Evolutionary conservation across 2,329 filamentous ascomycete genomes (phyloP).

Genomic region (Gnomoniopsis sp.): DNA sequence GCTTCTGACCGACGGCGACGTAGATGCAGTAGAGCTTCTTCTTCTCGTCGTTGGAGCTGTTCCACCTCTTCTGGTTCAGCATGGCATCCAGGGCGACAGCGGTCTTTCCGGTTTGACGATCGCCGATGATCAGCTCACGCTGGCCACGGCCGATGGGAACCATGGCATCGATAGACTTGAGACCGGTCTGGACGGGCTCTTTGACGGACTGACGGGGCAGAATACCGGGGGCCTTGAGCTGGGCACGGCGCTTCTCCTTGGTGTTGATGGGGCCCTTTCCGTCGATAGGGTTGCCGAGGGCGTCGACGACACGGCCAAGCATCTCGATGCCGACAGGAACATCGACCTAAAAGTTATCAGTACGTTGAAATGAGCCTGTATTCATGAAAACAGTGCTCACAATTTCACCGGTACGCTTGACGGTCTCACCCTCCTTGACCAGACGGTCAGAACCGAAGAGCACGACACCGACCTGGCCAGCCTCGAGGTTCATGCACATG

Average conservation of each 20-base stretch:
- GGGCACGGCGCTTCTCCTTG: slow-evolving; percentile 89
- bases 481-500: slow-evolving; percentile 99
- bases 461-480: slow-evolving; percentile 99
- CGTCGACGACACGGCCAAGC: slow-evolving; percentile 97
- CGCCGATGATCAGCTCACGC: slow-evolving; percentile 99
- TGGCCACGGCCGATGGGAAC: slow-evolving; percentile 99
- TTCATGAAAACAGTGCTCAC: slow-evolving; percentile 55
- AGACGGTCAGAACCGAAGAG: slow-evolving; percentile 99
- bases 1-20: slow-evolving; percentile 98
- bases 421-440: slow-evolving; percentile 98
- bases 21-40: slow-evolving; percentile 99
- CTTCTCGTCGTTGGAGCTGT: slow-evolving; percentile 77
- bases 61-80: slow-evolving; percentile 99
- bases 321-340: slow-evolving; percentile 89
- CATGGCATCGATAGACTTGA: slow-evolving; percentile 99
- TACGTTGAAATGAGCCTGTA: not conserved
- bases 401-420: slow-evolving; percentile 99
- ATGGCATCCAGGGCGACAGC: slow-evolving; percentile 97
- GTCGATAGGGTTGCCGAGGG: slow-evolving; percentile 98
- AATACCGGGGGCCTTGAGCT: slow-evolving; percentile 99
- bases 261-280: slow-evolving; percentile 97
- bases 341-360: slow-evolving; percentile 68
- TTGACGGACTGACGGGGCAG: slow-evolving; percentile 95
- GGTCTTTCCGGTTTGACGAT: slow-evolving; percentile 99
- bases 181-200: slow-evolving; percentile 98